Percentiles rank a stretch among this genome's conserved stretches.
phyloP scores from a whole-genome alignment of 2,329 filamentous ascomycete genomes.

The Diaporthe sp. region DNA sequence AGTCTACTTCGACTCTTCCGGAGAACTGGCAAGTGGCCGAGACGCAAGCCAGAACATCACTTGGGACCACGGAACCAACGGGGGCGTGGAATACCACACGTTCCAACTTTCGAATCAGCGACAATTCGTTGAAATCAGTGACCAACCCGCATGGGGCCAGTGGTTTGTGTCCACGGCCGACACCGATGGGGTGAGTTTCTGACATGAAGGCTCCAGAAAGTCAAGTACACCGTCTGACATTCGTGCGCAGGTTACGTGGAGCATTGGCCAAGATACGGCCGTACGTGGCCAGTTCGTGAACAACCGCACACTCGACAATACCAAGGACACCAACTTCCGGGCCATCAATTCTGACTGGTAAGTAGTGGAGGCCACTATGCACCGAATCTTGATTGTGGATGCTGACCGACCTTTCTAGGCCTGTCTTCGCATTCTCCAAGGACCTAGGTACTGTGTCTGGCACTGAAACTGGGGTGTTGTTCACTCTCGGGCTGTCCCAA shows the following conservation, averaged over 20 bases:
- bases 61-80: constrained; percentile 70
- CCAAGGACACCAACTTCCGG: constrained; percentile 75
- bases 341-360: constrained; percentile 73
- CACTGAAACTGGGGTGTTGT: constrained; percentile 65
- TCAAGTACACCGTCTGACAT: constrained; percentile 40
- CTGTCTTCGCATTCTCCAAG: constrained; percentile 84
- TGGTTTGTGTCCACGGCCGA: constrained; percentile 81
- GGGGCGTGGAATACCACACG: constrained; percentile 73
- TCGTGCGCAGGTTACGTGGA: constrained; percentile 69
- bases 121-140: constrained; percentile 75
- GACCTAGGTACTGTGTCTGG: constrained; percentile 64
- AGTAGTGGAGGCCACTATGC: constrained; percentile 20
- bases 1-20: constrained; percentile 80
- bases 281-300: constrained; percentile 77
- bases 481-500: constrained; percentile 84
- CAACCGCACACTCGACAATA: constrained; percentile 73
- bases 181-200: constrained; percentile 57
- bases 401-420: constrained; percentile 58
- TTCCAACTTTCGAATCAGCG: constrained; percentile 72
- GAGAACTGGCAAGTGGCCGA: constrained; percentile 78
- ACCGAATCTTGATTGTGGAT: neutral
- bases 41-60: constrained; percentile 67
- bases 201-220: neutral
- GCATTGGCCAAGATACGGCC: constrained; percentile 76
- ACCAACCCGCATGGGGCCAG: constrained; percentile 86